A percentile compares a stretch with the other conserved stretches of the same genome.
Conservation (phyloP, 1,139 yeast species). For the Pichia sp. region DNA sequence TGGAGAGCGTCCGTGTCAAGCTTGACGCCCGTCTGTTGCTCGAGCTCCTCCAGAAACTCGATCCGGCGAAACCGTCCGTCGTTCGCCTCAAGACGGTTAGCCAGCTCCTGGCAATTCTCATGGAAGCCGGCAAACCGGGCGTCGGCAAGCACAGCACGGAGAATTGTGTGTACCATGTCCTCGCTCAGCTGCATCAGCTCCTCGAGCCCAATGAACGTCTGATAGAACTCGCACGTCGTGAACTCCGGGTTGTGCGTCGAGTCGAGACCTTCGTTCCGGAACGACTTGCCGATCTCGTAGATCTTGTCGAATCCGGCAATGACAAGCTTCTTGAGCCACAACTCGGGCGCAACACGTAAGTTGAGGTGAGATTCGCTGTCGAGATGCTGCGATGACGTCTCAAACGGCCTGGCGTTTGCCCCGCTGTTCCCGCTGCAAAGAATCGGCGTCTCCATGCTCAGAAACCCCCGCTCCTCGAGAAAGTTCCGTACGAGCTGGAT, state of each 20-base stretch:
- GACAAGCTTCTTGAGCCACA: constrained; percentile 82
- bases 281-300: constrained; percentile 80
- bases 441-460: constrained; percentile 88
- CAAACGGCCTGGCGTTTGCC: constrained; percentile 84
- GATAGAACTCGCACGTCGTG: constrained; percentile 89
- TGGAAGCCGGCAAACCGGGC: constrained; percentile 21
- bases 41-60: constrained; percentile 60
- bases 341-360: constrained; percentile 87
- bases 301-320: constrained; percentile 82
- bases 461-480: constrained; percentile 51
- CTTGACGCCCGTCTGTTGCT: constrained; percentile 39
- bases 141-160: constrained; percentile 22
- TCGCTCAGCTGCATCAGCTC: constrained; percentile 68
- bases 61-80: constrained; percentile 36
- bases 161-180: constrained; percentile 43
- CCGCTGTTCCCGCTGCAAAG: constrained; percentile 72
- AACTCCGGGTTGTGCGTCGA: constrained; percentile 94
- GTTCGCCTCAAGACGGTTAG: constrained; percentile 23
- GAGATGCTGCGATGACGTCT: constrained; percentile 50
- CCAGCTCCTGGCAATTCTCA: constrained; percentile 27
- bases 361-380: constrained; percentile 37
- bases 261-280: constrained; percentile 91
- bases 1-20: neutral
- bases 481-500: constrained; percentile 53
- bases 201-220: constrained; percentile 65